These are phyloP conservation scores for Aurantiochytrium sp. DNA, from an alignment of 108 stramenopile species.

Conservation along the genomic window DNA sequence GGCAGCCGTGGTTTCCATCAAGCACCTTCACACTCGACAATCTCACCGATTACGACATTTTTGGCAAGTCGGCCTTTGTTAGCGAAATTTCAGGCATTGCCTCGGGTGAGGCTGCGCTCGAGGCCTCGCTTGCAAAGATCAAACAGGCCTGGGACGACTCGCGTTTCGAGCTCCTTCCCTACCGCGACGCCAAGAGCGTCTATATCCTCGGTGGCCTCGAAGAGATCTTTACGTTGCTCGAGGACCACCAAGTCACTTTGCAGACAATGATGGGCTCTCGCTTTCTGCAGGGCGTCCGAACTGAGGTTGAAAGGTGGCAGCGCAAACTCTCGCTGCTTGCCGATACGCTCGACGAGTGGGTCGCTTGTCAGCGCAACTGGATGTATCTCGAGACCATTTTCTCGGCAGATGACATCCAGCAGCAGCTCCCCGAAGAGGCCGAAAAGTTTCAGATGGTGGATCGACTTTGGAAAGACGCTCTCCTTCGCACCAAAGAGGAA, in stretches of 20 bases:
- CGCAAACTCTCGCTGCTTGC: conserved; percentile 42
- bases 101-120: conserved; percentile 56
- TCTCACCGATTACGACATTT: conserved; percentile 40
- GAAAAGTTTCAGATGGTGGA: conserved; percentile 49
- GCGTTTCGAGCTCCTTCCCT: conserved; percentile 30
- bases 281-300: conserved; percentile 48
- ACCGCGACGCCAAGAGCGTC: conserved; percentile 40
- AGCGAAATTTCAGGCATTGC: conserved; percentile 43
- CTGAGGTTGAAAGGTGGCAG: conserved; percentile 50
- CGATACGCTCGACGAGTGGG: conserved; percentile 60
- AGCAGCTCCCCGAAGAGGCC: conserved; percentile 58
- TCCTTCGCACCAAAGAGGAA: conserved; percentile 32
- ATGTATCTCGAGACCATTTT: conserved; percentile 63
- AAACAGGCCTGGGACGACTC: conserved; percentile 39
- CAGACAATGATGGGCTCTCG: conserved; percentile 61
- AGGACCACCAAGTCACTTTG: conserved; percentile 59
- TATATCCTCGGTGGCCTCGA: conserved; percentile 51
- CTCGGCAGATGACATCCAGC: conserved; percentile 59
- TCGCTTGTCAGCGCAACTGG: conserved; percentile 52
- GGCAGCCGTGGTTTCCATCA: conserved; percentile 31
- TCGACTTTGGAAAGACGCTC: conserved; percentile 46
- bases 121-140: conserved; percentile 41
- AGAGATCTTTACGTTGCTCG: conserved; percentile 55
- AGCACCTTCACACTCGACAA: conserved; percentile 32
- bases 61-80: conserved; percentile 32